Base-by-base conservation (phyloP, 306 rosid genomes). In the Cicer arietinum region DNA sequence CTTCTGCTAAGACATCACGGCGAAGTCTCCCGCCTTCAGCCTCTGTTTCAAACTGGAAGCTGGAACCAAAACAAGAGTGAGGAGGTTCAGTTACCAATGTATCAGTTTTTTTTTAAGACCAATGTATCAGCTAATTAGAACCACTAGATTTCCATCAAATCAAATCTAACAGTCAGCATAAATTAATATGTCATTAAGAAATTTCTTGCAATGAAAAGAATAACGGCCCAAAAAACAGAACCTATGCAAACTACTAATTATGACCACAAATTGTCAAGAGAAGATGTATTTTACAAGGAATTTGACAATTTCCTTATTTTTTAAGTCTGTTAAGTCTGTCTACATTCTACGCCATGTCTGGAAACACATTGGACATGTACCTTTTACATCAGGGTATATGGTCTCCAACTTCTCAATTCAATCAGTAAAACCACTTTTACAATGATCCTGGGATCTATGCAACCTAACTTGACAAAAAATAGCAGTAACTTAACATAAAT, bases 11-110 rank as follows among this genome's bases (percentile, higher is more conserved):
- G 81, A 94, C 98, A 84, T 94, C 35, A 16, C 92, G 82, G 17
- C 96, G 90, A 69, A 94, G 98, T 81, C 83, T 91, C 64, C 79
- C 87, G 25, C 95, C 96, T 81, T 94, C 96, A 25, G 71, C 84
- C 86, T 94, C 97, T 59, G 97, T 86, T 90, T 94, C 97, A 22
- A 94, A 94, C 81, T 94, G 98, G 83, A 94, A 94, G 83, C 98
- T 94, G 87, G 78, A 89, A 76, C 67, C 71, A 74, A 60, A 76
- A 74, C 71, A 82, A 76, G 74, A 64, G 73, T 44, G 69, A 3
- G 61, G 56, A 44, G 43, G 57, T 59, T 86, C 78, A 77, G 67
- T 75, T 67, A 75, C 39, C 58, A 69, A 67, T 52, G 77, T 44
- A 51, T 64, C 41, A 51, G 59, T 44, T 53, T 30, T 3, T 22